Evolutionary conservation across 106 monocot species (phyloP).

Genomic region (Dendrobium officinale): DNA sequence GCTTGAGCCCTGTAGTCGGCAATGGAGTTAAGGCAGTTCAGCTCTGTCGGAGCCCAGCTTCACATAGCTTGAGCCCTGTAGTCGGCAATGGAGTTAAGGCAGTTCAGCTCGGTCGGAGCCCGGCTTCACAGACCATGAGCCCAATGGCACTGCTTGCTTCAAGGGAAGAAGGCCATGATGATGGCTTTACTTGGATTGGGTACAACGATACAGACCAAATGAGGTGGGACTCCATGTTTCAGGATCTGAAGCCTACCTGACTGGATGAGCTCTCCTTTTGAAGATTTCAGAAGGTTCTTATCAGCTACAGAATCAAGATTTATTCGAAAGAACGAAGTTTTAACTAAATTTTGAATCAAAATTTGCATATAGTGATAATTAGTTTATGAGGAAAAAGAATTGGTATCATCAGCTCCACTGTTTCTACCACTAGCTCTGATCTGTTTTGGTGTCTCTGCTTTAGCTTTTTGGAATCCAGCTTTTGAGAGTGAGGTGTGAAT

Average conservation of each 20-base stretch:
- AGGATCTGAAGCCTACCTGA: slow-evolving; percentile 62
- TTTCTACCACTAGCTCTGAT: no score
- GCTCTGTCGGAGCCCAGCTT: not conserved
- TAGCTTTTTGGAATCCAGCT: no score
- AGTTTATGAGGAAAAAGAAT: no score
- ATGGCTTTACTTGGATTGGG: slow-evolving; percentile 15
- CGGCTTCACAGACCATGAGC: not conserved
- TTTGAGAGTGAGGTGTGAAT: no score
- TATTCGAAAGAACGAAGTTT: no score
- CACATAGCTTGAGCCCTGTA: not conserved
- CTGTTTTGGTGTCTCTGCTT: no score
- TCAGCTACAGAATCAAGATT: no score
- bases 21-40: not conserved
- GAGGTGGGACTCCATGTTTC: slow-evolving; percentile 79
- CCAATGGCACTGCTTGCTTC: not conserved
- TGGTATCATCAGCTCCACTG: no score
- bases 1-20: no score
- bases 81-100: not conserved
- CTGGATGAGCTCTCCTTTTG: not conserved
- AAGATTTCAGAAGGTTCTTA: no score
- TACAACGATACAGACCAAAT: not conserved
- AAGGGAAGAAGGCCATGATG: slow-evolving; percentile 1
- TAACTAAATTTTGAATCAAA: no score
- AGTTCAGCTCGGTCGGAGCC: not conserved
- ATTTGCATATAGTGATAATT: no score